A percentile compares a stretch with the other conserved stretches of the same genome.
phyloP scores from a whole-genome alignment of 2,329 filamentous ascomycete species.

The Ploettnerulaceae sp. region DNA sequence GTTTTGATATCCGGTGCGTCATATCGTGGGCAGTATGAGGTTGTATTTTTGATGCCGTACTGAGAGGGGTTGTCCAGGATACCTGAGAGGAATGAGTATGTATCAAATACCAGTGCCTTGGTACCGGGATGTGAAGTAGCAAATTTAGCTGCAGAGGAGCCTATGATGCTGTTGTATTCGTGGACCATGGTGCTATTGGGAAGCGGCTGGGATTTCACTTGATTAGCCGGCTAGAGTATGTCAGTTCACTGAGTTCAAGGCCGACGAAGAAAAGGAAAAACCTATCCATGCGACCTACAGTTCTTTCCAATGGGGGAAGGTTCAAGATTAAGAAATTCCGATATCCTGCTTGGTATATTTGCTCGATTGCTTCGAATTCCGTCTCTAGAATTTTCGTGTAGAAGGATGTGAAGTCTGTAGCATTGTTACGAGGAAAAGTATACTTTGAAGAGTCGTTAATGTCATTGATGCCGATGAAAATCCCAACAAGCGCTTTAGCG shows the following conservation, averaged over 20 bases:
- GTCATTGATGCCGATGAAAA: constrained; percentile 56
- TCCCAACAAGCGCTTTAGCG: constrained; percentile 40
- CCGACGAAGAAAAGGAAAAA: too few relatives aligned
- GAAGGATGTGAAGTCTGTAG: constrained; percentile 40
- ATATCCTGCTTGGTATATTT: constrained; percentile 41
- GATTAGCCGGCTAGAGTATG: constrained; percentile 7
- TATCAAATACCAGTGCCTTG: constrained; percentile 41
- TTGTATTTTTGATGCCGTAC: constrained; percentile 44
- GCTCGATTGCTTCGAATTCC: constrained; percentile 39
- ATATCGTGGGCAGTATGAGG: constrained; percentile 41
- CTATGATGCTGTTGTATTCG: constrained; percentile 41
- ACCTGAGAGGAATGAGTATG: constrained; percentile 38
- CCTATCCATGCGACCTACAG: constrained; percentile 18
- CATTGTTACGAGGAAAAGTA: constrained; percentile 36
- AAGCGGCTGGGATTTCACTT: constrained; percentile 29
- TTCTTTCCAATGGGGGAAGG: constrained; percentile 46
- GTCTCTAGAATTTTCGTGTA: constrained; percentile 40
- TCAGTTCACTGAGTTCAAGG: not conserved
- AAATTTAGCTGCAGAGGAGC: constrained; percentile 16
- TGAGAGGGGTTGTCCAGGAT: constrained; percentile 39
- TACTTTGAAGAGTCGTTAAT: constrained; percentile 46
- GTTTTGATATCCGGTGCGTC: constrained; percentile 42
- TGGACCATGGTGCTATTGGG: constrained; percentile 44
- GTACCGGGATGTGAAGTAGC: constrained; percentile 30
- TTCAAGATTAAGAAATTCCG: constrained; percentile 46